Evolutionary conservation across 208 protist species (phyloP).

Genomic region (Acanthamoeba triangularis): DNA sequence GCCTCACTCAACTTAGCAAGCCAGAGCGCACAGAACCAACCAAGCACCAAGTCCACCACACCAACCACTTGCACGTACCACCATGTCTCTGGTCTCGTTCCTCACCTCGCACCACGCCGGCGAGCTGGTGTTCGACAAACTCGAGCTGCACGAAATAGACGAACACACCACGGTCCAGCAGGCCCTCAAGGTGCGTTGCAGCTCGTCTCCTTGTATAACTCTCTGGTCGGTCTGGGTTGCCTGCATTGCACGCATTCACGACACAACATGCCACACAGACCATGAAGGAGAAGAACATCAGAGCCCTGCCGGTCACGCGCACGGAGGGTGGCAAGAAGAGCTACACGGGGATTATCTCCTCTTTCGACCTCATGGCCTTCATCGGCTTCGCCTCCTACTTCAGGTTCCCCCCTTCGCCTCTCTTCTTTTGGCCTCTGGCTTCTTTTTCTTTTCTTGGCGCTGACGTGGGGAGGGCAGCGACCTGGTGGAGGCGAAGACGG

Average conservation of each 20-base stretch:
- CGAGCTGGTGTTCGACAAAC: constrained; percentile 52
- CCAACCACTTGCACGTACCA: background rate
- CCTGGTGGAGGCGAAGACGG: constrained; percentile 22
- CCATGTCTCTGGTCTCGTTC: constrained; percentile 20
- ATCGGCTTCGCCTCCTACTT: constrained; percentile 49
- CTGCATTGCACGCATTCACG: background rate
- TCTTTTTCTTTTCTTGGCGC: too few relatives aligned
- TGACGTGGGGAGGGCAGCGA: background rate
- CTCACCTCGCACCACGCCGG: constrained; percentile 40
- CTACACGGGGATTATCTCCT: constrained; percentile 48
- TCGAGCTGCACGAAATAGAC: constrained; percentile 11
- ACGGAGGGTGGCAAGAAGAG: background rate
- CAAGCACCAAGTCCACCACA: background rate
- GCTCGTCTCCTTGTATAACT: background rate
- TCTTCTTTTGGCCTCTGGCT: background rate
- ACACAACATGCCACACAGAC: background rate
- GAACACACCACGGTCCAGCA: background rate
- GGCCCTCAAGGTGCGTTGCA: constrained; percentile 16
- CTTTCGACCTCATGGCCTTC: constrained; percentile 43
- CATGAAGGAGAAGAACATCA: constrained; percentile 28
- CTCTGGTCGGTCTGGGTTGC: too few relatives aligned
- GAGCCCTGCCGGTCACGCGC: background rate
- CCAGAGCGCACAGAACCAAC: too few relatives aligned
- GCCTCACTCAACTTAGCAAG: too few relatives aligned
- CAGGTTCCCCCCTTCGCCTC: background rate